Percentiles rank a stretch among this genome's conserved stretches.
phyloP scores from a whole-genome alignment of 192 early-diverging fungal genomes.

The Coemansia biformis region DNA sequence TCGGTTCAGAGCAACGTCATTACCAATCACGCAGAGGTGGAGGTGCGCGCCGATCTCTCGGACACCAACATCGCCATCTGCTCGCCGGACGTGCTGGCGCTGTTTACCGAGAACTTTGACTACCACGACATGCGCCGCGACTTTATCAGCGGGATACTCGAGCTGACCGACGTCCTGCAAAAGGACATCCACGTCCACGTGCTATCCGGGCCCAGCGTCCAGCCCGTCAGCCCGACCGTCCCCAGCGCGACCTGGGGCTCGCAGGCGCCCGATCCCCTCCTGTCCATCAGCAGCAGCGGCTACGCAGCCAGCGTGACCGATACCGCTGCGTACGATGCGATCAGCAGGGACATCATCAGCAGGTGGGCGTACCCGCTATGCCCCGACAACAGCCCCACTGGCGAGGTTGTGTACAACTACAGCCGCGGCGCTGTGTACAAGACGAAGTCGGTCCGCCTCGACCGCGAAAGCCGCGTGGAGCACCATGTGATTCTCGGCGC shows the following conservation, averaged over 20 bases:
- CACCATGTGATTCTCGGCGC: constrained; percentile 80
- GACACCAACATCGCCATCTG: constrained; percentile 94
- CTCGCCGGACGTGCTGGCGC: constrained; percentile 80
- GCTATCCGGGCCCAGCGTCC: constrained; percentile 54
- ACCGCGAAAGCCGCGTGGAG: constrained; percentile 58
- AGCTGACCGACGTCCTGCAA: constrained; percentile 70
- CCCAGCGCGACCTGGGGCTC: not conserved
- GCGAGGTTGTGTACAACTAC: constrained; percentile 65
- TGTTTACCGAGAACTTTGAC: constrained; percentile 98
- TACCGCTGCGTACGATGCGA: constrained; percentile 63
- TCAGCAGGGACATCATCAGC: constrained; percentile 73
- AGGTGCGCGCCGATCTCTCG: constrained; percentile 85
- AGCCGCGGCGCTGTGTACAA: constrained; percentile 82
- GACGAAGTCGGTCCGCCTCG: constrained; percentile 65
- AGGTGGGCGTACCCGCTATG: constrained; percentile 94
- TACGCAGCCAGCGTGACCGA: constrained; percentile 62
- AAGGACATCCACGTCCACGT: constrained; percentile 82
- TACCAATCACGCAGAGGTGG: constrained; percentile 54
- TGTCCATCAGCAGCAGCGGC: constrained; percentile 20
- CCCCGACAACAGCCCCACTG: constrained; percentile 78
- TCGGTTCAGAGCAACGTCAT: constrained; percentile 46
- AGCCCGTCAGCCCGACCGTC: constrained; percentile 26
- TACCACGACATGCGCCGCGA: constrained; percentile 86
- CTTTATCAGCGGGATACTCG: constrained; percentile 86
- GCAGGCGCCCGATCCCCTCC: constrained; percentile 4